Evolutionary conservation across 805 yeast species (phyloP).

Genomic region (Metschnikowia orientalis): DNA sequence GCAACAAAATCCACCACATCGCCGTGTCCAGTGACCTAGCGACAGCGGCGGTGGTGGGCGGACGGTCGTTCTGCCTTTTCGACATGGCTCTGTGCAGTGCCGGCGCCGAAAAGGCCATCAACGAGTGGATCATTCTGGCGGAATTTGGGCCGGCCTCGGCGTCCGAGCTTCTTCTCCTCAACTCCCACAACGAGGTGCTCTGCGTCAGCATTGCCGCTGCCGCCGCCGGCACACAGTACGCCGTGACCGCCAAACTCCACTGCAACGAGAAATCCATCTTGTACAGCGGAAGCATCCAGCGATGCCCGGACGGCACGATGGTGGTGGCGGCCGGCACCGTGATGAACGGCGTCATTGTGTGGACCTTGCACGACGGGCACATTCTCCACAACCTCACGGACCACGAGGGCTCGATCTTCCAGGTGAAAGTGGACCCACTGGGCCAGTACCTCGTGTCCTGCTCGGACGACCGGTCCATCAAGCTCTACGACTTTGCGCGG

Average conservation of each 20-base stretch:
- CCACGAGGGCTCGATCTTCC: slow-evolving; percentile 92
- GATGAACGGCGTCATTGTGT: slow-evolving; percentile 76
- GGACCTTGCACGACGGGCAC: slow-evolving; percentile 51
- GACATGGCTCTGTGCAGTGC: slow-evolving; percentile 4
- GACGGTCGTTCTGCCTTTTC: slow-evolving; percentile 54
- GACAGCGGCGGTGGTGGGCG: slow-evolving; percentile 57
- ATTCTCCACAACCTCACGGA: slow-evolving; percentile 56
- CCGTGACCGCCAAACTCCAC: slow-evolving; percentile 30
- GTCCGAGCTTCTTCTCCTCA: slow-evolving; percentile 46
- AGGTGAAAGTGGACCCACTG: slow-evolving; percentile 56
- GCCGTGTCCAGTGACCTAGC: slow-evolving; percentile 28
- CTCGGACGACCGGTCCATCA: slow-evolving; percentile 90
- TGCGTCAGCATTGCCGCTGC: slow-evolving; percentile 28
- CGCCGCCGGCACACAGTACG: slow-evolving; percentile 7
- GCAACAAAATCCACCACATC: slow-evolving; percentile 83
- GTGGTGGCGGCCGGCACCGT: slow-evolving; percentile 88
- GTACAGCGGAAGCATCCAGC: slow-evolving; percentile 77
- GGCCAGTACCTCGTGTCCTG: slow-evolving; percentile 67
- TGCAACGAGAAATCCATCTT: slow-evolving; percentile 75
- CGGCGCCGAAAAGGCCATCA: slow-evolving; percentile 45
- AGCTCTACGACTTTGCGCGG: slow-evolving; percentile 58
- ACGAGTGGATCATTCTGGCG: slow-evolving; percentile 77
- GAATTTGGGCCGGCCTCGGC: slow-evolving; percentile 39
- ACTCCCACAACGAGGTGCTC: slow-evolving; percentile 72
- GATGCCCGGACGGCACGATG: slow-evolving; percentile 38